Base-by-base conservation (phyloP, 2,329 filamentous ascomycete species). In the Penicillium sp. region DNA sequence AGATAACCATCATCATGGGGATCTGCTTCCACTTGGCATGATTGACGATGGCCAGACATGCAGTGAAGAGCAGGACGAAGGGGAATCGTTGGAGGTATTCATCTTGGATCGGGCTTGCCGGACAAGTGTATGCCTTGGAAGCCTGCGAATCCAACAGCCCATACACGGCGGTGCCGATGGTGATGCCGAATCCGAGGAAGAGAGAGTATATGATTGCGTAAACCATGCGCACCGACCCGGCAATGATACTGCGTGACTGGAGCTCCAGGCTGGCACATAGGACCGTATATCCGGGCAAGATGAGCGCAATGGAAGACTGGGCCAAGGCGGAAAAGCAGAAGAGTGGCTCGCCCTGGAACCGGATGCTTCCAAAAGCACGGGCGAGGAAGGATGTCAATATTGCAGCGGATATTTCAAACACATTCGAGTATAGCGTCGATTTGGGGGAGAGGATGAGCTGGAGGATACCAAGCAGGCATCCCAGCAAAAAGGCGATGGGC, bases 21-120 rank as follows among this genome's bases (percentile, higher is more conserved):
- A 81, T 78, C 59, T 91, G 86, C 54, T 79, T 83, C 78, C 79
- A 87, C 64, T 88, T 87, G 43, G 84, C 85, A 51, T 91, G 86
- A 64, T 90, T 90, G 62, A 91, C 83, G 56, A 90, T 74, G 45
- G 84, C 83, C 26, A 91, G 75, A 54, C 83, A 87, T 18, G 87
- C 58, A 7, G 86, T 51, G 80, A 62, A 90, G 88, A 77, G 62
- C 0, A 84, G 78, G 0, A 91, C 87, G 57, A 88, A 89, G 19
- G 83, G 69, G 66, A 90, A 88, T 41, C 76, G 77, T 47, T 74
- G 78, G 0, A 62, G 50, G 23, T 65, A 65, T 35, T 60, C 58
- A 23, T 60, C 61, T 21, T 72, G 67, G 5, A 75, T 72, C 2
- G 65, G 64, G 40, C 82, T 72, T 1, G 73, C 63, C 0, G 62